Conservation (phyloP, 768 basidiomycete genomes). For the Agrocybe pediades region DNA sequence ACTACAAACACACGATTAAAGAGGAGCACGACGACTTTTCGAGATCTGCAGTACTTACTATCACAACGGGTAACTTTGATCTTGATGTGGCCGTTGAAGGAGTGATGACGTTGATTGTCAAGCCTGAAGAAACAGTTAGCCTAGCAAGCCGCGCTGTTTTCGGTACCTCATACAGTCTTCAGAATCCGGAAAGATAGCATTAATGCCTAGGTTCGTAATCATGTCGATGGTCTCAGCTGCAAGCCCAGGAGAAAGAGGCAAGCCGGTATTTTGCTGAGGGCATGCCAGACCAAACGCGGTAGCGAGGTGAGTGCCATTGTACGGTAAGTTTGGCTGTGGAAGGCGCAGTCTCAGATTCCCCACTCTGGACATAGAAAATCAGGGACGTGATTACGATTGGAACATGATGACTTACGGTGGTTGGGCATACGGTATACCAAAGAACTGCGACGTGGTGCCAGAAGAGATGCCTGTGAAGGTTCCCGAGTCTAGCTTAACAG, state of each 20-base stretch:
- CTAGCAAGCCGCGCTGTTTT: background rate
- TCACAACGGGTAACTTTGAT: constrained; percentile 55
- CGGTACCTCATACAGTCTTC: constrained; percentile 55
- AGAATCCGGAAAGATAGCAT: constrained; percentile 30
- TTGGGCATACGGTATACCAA: constrained; percentile 59
- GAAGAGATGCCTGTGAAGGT: constrained; percentile 45
- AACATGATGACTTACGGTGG: constrained; percentile 45
- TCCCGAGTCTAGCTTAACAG: constrained; percentile 36
- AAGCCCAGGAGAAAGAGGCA: constrained; percentile 36
- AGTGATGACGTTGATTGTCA: constrained; percentile 34
- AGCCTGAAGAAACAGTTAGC: constrained; percentile 38
- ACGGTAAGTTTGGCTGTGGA: constrained; percentile 38
- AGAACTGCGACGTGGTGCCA: constrained; percentile 39
- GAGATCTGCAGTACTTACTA: constrained; percentile 35
- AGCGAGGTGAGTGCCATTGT: constrained; percentile 39
- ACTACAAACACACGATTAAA: constrained; percentile 28
- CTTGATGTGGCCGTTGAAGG: constrained; percentile 40
- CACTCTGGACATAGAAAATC: constrained; percentile 20
- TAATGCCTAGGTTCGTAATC: constrained; percentile 32
- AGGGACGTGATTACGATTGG: background rate
- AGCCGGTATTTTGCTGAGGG: constrained; percentile 41
- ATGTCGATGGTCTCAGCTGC: constrained; percentile 35
- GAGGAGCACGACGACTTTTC: background rate
- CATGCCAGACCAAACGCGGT: constrained; percentile 46
- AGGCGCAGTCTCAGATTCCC: constrained; percentile 42